phyloP scores from a whole-genome alignment of 1,284 basidiomycete genomes.

The Leccinum huronense region DNA sequence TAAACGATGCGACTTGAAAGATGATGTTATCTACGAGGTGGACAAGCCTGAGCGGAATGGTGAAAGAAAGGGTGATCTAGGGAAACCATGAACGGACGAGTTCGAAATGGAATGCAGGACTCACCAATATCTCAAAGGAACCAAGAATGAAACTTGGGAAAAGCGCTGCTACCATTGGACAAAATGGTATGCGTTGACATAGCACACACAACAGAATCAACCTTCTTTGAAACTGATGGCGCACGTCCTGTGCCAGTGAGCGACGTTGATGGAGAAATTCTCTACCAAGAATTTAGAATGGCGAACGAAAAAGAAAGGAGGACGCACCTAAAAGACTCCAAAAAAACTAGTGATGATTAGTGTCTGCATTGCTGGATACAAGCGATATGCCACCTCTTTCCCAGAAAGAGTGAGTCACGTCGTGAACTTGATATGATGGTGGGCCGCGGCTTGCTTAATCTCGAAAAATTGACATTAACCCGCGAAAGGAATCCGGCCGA shows the following conservation, averaged over 20 bases:
- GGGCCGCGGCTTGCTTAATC: too few relatives aligned
- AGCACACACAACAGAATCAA: conserved; percentile 22
- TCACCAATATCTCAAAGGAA: conserved; percentile 25
- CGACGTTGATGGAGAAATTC: conserved; percentile 24
- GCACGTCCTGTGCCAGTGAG: conserved; percentile 29
- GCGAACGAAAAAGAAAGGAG: neutral
- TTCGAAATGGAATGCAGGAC: neutral
- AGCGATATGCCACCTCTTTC: conserved; percentile 26
- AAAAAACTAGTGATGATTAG: conserved; percentile 26
- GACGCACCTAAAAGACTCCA: conserved; percentile 22
- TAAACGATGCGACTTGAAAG: conserved; percentile 26
- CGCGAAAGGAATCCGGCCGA: too few relatives aligned
- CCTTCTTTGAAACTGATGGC: conserved; percentile 27
- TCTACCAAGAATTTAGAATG: conserved; percentile 8
- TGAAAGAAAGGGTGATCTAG: conserved; percentile 22
- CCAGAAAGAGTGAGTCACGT: conserved; percentile 31
- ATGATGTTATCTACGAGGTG: conserved; percentile 29
- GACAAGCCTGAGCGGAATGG: conserved; percentile 26
- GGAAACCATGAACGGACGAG: conserved; percentile 3
- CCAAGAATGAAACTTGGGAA: conserved; percentile 26
- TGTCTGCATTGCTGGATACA: conserved; percentile 26
- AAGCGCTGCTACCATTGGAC: conserved; percentile 14
- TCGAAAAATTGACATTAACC: too few relatives aligned
- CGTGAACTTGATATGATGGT: conserved; percentile 21
- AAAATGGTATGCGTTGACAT: conserved; percentile 2